A percentile compares a stretch with the other conserved stretches of the same genome.
Conservation (phyloP, 345 rosid genomes). For the Moricandia arvensis region DNA sequence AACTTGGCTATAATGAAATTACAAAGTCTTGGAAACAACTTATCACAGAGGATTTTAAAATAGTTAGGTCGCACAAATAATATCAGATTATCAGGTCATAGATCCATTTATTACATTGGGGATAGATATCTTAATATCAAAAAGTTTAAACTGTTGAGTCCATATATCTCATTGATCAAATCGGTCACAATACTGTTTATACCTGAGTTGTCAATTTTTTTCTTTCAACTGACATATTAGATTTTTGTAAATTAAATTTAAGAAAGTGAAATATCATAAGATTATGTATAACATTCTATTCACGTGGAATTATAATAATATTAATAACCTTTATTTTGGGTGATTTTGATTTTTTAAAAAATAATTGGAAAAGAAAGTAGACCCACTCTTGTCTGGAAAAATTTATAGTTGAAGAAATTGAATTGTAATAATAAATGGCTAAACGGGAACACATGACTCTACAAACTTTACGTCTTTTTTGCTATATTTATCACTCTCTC, state of each 20-base stretch:
- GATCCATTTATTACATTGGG: neutral
- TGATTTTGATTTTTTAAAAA: neutral
- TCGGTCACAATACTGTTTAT: neutral
- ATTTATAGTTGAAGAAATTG: constrained; percentile 21
- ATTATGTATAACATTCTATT: neutral
- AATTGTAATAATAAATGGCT: constrained; percentile 27
- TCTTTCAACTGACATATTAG: neutral
- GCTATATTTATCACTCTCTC: constrained; percentile 28
- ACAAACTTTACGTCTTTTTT: constrained; percentile 38
- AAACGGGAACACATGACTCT: constrained; percentile 37
- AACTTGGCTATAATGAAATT: neutral
- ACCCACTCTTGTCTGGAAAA: constrained; percentile 28
- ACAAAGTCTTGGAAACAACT: neutral
- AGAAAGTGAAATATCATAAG: neutral
- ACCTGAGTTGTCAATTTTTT: constrained; percentile 16
- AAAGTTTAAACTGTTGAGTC: neutral
- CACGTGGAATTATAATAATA: neutral
- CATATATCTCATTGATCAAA: constrained; percentile 1
- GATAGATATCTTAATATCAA: neutral
- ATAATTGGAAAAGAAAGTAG: constrained; percentile 22
- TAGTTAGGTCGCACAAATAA: constrained; percentile 28
- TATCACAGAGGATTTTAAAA: neutral
- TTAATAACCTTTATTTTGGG: neutral
- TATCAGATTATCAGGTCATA: constrained; percentile 14
- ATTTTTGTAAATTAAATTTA: neutral